Evolutionary conservation across 2,329 filamentous ascomycete species (phyloP), one percentile per base, ranked within the genome.

Genomic region (Aphanocladium album): DNA sequence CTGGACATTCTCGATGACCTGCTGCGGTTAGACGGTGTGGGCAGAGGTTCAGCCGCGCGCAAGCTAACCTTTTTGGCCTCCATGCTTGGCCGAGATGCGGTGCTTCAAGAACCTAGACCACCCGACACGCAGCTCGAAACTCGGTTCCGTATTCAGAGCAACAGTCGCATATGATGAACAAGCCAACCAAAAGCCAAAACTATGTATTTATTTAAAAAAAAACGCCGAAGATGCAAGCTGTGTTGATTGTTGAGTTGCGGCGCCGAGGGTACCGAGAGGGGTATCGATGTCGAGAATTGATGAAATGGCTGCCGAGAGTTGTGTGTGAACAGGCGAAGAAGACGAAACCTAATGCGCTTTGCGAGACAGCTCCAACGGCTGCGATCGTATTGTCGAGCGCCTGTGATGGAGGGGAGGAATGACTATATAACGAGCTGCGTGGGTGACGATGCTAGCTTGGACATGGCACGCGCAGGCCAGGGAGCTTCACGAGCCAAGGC

Each of bases 1-100:
- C 64, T 85, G 81, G 60, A 88, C 84, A 71, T 83, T 75, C 63
- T 89, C 83, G 67, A 80, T 70, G 61, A 79, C 73, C 79, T 81
- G 60, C 37, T 5, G 59, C 43, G 27, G 33, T 53, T 49, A 53
- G 23, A 53, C 19, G 62, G 58, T 70, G 68, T 70, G 68, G 47
- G 56, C 27, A 49, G 35, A 14, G 17, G 37, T 19, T 23, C 55
- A 49, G 37, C 60, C n/a, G n/a, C 55, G 55, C 53, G 54, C 23
- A 57, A 64, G 64, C 66, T 64, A 70, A 76, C 76, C 74, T 77
- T 77, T 67, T 69, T 74, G 62, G 71, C 73, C 67, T 78, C 76
- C 76, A 78, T 78, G n/a, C 19, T 14, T 51, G 59, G 51, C n/a
- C 23, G 17, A 21, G 49, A 53, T 33, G 41, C 49, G 21, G 8